phyloP scores from a whole-genome alignment of 73 alveolate species.

The Paramecium sexaurelia region DNA sequence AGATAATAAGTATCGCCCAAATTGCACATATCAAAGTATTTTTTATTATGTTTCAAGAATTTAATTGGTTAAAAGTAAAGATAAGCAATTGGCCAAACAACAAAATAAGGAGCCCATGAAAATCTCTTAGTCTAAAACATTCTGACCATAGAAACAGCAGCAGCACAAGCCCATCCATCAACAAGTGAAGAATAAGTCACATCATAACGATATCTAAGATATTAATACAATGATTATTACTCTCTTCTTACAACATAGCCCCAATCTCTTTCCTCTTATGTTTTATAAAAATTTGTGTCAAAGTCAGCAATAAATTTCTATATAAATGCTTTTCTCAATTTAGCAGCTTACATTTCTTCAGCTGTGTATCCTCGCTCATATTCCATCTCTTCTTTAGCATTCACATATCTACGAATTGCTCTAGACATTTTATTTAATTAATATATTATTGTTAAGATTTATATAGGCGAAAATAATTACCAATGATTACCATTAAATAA shows the following conservation, averaged over 20 bases:
- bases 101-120: conserved; percentile 58
- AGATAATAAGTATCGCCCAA: conserved; percentile 88
- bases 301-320: conserved; percentile 65
- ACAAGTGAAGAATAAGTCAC: conserved; percentile 75
- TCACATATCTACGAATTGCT: conserved; percentile 68
- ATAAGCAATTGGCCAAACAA: conserved; percentile 72
- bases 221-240: neutral
- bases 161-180: conserved; percentile 77
- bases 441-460: neutral
- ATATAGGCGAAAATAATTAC: neutral
- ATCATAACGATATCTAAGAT: conserved; percentile 73
- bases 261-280: conserved; percentile 91
- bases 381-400: conserved; percentile 62
- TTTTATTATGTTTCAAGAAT: conserved; percentile 77
- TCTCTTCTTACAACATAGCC: conserved; percentile 87
- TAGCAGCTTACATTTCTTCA: conserved; percentile 63
- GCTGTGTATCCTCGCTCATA: conserved; percentile 58
- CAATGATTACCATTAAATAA: neutral
- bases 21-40: conserved; percentile 87
- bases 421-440: conserved; percentile 60
- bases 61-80: conserved; percentile 70
- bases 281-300: conserved; percentile 70
- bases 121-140: conserved; percentile 72
- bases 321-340: conserved; percentile 65
- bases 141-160: conserved; percentile 72